Evolutionary conservation across 768 basidiomycete genomes (phyloP).

Genomic region (Phlegmacium glaucopus): DNA sequence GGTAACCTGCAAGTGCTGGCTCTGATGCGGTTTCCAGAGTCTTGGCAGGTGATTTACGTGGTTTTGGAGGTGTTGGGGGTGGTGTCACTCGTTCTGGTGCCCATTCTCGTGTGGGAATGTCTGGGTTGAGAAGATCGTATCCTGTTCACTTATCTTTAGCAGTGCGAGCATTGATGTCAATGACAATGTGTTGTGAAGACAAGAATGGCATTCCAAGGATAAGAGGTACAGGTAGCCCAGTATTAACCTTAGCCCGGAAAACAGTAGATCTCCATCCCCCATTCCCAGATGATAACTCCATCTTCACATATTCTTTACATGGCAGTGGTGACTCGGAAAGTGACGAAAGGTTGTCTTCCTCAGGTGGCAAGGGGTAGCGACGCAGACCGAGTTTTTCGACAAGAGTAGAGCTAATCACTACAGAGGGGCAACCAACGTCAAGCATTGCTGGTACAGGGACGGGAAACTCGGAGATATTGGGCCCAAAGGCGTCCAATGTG

Average conservation of each 20-base stretch:
- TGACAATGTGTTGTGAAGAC: slow-evolving; percentile 12
- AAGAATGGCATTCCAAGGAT: slow-evolving; percentile 24
- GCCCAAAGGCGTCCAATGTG: neutral
- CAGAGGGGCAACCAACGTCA: slow-evolving; percentile 18
- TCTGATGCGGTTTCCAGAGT: no score
- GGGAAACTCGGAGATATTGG: neutral
- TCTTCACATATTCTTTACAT: slow-evolving; percentile 17
- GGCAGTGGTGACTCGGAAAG: slow-evolving; percentile 7
- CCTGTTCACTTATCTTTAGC: slow-evolving; percentile 9
- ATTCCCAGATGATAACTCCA: slow-evolving; percentile 8
- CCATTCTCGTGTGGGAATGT: neutral
- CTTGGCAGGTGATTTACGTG: neutral
- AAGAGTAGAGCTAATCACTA: slow-evolving; percentile 16
- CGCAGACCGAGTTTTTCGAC: slow-evolving; percentile 10
- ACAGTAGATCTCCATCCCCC: slow-evolving; percentile 16
- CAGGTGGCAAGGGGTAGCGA: slow-evolving; percentile 12
- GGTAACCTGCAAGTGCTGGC: no score
- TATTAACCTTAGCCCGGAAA: slow-evolving; percentile 15
- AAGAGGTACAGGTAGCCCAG: slow-evolving; percentile 15
- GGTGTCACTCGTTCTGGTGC: slow-evolving; percentile 2
- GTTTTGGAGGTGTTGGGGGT: slow-evolving; percentile 3
- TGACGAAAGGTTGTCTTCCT: slow-evolving; percentile 17
- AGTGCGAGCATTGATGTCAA: slow-evolving; percentile 14
- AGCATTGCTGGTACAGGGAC: slow-evolving; percentile 8
- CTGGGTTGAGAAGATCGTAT: slow-evolving; percentile 7